These are phyloP conservation scores for Albatrellus ellisii DNA, from an alignment of 768 basidiomycete species.

Conservation along the genomic window DNA sequence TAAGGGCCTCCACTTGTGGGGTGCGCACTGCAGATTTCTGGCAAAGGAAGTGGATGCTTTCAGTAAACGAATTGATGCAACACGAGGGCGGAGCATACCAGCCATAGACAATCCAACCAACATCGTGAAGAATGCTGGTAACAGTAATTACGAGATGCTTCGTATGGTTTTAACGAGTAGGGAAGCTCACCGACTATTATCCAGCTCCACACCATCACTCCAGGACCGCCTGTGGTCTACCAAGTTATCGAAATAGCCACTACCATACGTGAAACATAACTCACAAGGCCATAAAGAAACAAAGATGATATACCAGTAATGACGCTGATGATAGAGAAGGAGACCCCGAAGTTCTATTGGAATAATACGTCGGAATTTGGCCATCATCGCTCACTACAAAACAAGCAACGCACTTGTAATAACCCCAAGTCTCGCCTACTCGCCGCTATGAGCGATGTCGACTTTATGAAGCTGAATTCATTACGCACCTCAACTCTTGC, in stretches of 20 bases:
- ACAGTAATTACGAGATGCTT: neutral
- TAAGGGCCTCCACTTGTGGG: conserved; percentile 67
- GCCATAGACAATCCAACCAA: conserved; percentile 67
- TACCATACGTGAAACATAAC: conserved; percentile 14
- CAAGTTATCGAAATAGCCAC: neutral
- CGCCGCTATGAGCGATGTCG: neutral
- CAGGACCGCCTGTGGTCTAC: conserved; percentile 64
- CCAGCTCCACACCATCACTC: conserved; percentile 71
- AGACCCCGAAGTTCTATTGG: conserved; percentile 63
- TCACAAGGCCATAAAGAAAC: conserved; percentile 54
- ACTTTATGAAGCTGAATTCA: neutral
- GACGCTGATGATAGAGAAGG: conserved; percentile 66
- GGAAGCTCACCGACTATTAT: conserved; percentile 40
- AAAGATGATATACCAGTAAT: conserved; percentile 62
- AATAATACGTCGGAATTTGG: no score
- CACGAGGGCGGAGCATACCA: conserved; percentile 24
- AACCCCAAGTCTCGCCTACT: conserved; percentile 47
- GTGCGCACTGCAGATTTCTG: conserved; percentile 43
- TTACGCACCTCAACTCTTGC: conserved; percentile 47
- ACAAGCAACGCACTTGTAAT: conserved; percentile 38
- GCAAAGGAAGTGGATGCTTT: neutral
- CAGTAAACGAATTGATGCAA: neutral
- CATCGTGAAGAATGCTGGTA: conserved; percentile 51
- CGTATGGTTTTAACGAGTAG: neutral
- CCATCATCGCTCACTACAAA: no score